Base-by-base conservation (phyloP, 1,284 basidiomycete genomes). In the Anthracocystis setariae region DNA sequence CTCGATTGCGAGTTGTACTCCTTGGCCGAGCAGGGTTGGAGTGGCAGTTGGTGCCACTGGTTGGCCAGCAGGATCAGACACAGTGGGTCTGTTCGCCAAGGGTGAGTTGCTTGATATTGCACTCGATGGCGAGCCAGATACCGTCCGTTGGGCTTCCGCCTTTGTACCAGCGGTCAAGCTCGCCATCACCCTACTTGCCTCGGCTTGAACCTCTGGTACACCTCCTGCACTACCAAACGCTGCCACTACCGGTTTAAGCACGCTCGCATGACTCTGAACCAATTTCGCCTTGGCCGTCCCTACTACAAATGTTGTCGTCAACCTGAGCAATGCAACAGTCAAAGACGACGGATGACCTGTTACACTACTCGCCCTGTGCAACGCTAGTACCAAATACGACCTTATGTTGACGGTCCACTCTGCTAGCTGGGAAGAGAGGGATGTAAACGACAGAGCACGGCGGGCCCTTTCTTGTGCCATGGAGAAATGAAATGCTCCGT, bases 341-440 rank as follows among this genome's bases (percentile, higher is more conserved):
- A 72, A 32, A 8, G 23, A 33, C 2, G 59, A 58, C 1, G 61
- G 63, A 17, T 56, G 57, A 2, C 35, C 42, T 12, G 52, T 44
- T 13, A 48, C 51, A 5, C 39, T 35, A 4, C 39, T 46, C 13
- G 60, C 59, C 7, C 51, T 35, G 42, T 66, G 62, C 15, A 72
- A 25, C 10, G 50, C 57, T 5, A 54, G 7, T 17, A 63, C 25
- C 8, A 72, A 23, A 37, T 61, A 57, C 24, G 63, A 59, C 1
- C 69, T 50, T n/a, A 61, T 45, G 24, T 63, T 58, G 40, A 72
- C 55, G 32, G 66, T 63, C 69, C 63, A 66, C 5, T 37, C 44
- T 0, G 69, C 69, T 44, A 72, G 27, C 18, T 64, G 63, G 3
- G 69, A 58, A 18, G 69, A 72, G 0, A 72, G 40, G 13, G 69